Conservation (phyloP, 805 yeast species). For the Candida succiphila region DNA sequence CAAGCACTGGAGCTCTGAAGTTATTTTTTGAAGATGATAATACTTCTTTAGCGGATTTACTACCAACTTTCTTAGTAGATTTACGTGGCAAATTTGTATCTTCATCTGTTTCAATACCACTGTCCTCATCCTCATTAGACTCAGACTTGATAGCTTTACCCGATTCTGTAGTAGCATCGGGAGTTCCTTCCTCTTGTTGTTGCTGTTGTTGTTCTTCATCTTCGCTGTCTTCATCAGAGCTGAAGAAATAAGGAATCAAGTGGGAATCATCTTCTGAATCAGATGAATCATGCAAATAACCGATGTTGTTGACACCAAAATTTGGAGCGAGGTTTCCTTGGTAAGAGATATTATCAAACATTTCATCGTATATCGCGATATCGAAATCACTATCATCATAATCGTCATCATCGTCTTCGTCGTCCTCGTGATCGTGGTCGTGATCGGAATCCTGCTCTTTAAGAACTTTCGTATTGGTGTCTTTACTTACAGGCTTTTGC, state of each 20-base stretch:
- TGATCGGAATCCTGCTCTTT: constrained; percentile 26
- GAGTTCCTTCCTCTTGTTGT: constrained; percentile 7
- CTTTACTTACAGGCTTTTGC: too few species aligned
- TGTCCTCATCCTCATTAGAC: constrained; percentile 23
- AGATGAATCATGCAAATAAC: constrained; percentile 7
- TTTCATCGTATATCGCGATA: constrained; percentile 17
- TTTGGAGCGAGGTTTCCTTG: background rate
- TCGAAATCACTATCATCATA: constrained; percentile 23
- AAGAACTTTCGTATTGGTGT: background rate
- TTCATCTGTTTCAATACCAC: constrained; percentile 92
- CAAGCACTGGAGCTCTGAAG: constrained; percentile 83
- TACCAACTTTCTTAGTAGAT: constrained; percentile 51
- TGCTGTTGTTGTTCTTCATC: too few species aligned
- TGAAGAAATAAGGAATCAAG: constrained; percentile 63
- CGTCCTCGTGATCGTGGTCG: constrained; percentile 24
- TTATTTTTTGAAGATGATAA: constrained; percentile 80
- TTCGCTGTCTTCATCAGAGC: constrained; percentile 17
- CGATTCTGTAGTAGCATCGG: constrained; percentile 21
- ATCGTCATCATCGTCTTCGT: constrained; percentile 25
- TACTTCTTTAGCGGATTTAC: constrained; percentile 85
- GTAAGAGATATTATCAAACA: constrained; percentile 7
- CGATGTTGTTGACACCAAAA: constrained; percentile 13
- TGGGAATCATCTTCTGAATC: constrained; percentile 50
- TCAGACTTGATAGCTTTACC: constrained; percentile 32
- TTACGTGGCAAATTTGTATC: constrained; percentile 76